These are phyloP conservation scores for Eutypella sp. DNA, from an alignment of 2,329 filamentous ascomycete species.

Conservation along the genomic window DNA sequence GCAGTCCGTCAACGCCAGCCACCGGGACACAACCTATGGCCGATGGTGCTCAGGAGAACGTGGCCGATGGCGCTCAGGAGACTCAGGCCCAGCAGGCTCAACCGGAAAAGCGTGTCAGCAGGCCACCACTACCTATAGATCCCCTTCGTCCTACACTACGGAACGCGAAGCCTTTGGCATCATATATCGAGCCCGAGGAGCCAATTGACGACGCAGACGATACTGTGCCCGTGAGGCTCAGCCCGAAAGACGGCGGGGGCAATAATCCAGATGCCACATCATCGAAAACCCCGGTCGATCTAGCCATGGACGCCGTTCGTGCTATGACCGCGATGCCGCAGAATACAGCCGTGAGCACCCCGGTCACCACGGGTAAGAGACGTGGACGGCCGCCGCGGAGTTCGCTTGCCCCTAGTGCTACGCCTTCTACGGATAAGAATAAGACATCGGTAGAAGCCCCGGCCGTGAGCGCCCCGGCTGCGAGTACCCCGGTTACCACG, in stretches of 20 bases:
- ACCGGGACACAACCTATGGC: constrained; percentile 11
- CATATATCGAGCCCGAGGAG: constrained; percentile 47
- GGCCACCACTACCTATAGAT: constrained; percentile 29
- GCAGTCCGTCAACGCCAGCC: constrained; percentile 6
- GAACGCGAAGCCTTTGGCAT: constrained; percentile 47
- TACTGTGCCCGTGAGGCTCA: constrained; percentile 19
- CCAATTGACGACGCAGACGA: constrained; percentile 41
- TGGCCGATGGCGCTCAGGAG: constrained; percentile 1
- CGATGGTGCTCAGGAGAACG: not conserved
- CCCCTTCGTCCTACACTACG: constrained; percentile 45
- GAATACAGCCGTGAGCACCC: constrained; percentile 9
- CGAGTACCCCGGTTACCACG: constrained; percentile 14
- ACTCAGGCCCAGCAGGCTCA: constrained; percentile 5
- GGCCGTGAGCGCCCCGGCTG: not conserved
- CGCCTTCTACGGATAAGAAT: constrained; percentile 13
- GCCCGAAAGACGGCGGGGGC: constrained; percentile 11
- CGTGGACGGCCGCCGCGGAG: constrained; percentile 25
- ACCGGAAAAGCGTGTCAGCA: constrained; percentile 13
- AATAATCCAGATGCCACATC: constrained; percentile 2
- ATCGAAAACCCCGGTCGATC: constrained; percentile 32
- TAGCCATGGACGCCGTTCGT: constrained; percentile 34
- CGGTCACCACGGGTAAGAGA: constrained; percentile 18
- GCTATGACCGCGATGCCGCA: constrained; percentile 17
- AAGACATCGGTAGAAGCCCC: not conserved
- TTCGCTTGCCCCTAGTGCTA: no score